Evolutionary conservation across 2,329 filamentous ascomycete genomes (phyloP).

Genomic region (Mycosphaerella sp.): DNA sequence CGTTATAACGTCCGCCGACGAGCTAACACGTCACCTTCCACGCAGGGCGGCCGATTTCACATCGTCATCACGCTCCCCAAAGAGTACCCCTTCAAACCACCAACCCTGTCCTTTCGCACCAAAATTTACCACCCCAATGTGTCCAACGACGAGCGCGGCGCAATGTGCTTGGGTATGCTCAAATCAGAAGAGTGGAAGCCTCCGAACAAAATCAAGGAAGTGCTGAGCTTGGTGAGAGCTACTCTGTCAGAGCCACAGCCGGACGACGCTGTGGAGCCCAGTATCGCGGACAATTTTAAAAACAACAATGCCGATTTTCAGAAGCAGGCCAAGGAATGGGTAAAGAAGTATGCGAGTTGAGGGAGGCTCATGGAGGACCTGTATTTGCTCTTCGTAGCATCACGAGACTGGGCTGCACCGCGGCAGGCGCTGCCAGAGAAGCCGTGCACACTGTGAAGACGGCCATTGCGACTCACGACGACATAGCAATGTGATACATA

Average conservation of each 20-base stretch:
- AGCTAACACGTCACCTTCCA: background rate
- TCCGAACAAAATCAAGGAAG: constrained; percentile 64
- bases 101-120: constrained; percentile 69
- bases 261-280: constrained; percentile 80
- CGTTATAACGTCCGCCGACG: background rate
- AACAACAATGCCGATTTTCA: constrained; percentile 62
- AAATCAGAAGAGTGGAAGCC: constrained; percentile 91
- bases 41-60: constrained; percentile 64
- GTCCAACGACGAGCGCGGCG: constrained; percentile 76
- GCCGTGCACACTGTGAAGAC: too few relatives aligned
- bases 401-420: too few relatives aligned
- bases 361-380: background rate
- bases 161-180: constrained; percentile 78
- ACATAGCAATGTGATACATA: too few relatives aligned
- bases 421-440: too few relatives aligned
- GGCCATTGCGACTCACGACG: too few relatives aligned
- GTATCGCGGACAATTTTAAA: constrained; percentile 79
- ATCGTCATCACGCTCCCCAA: constrained; percentile 65
- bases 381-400: too few relatives aligned
- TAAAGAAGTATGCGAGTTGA: constrained; percentile 59
- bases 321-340: constrained; percentile 67
- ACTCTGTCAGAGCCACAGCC: constrained; percentile 76
- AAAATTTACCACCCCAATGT: constrained; percentile 97
- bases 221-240: constrained; percentile 68
- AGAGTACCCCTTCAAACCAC: constrained; percentile 88